Base-by-base conservation (phyloP, 1,284 basidiomycete species). In the Tylopilus microsporus region DNA sequence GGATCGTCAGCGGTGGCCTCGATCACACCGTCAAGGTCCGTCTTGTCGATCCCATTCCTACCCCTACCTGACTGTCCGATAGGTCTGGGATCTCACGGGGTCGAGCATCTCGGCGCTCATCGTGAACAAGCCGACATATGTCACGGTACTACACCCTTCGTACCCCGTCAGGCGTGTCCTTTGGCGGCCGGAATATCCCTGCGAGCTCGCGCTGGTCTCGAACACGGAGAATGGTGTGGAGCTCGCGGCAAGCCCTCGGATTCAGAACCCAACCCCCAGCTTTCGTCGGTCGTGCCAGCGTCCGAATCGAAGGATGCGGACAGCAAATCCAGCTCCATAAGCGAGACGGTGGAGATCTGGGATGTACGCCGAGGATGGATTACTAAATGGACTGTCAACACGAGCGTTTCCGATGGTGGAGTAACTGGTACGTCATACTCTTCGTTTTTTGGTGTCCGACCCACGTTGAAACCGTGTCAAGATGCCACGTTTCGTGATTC, bases 321-420 rank as follows among this genome's bases (percentile, higher is more conserved):
- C 4, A 42, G 47, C 3, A 69, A 62, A 32, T 1, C 45, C 19
- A 46, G 63, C 52, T 74, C 58, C 53, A 75, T 70, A 6, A 81
- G 82, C 1, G 86, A 89, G 66, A 74, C 81, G 0, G 79, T 94
- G 25, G 91, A 94, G 67, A 85, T 94, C 19, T 95, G 92, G 92
- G 92, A 95, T 68, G 90, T 92, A 1, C 79, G 92, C 45, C 77
- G 92, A 42, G 83, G 85, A 5, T 89, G 89, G 78, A 79, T 94
- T 49, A 85, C 89, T 7, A 94, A 94, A 72, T 94, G 92, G 83
- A 79, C 82, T 1, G 78, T 94, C 7, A 79, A 77, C 21, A 82
- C 82, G 21, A 83, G 81, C 16, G 75, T 80, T 12, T 76, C 75
- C 3, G 89, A 91, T 59, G 86, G 88, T 15, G 84, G 84, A 34